Percentiles rank a stretch among this genome's conserved stretches.
Conservation (phyloP, 768 basidiomycete species). For the Rhodocollybia butyracea region DNA sequence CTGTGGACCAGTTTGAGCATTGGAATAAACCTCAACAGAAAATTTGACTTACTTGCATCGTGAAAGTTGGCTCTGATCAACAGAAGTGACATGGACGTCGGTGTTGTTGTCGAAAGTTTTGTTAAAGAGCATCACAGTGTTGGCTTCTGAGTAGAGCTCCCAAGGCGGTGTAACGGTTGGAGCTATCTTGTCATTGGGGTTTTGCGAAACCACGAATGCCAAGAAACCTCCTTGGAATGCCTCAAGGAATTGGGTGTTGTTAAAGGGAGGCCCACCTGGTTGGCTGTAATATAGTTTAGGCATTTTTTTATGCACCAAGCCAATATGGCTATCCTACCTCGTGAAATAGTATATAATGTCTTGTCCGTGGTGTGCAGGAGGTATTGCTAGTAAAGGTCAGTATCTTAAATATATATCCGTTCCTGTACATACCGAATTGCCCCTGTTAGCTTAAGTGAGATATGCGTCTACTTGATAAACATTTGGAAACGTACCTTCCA, state of each 20-base stretch:
- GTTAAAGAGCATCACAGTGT: slow-evolving; percentile 31
- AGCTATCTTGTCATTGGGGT: slow-evolving; percentile 16
- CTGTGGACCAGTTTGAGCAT: background rate
- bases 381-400: slow-evolving; percentile 4
- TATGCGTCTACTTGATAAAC: slow-evolving; percentile 14
- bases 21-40: background rate
- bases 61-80: slow-evolving; percentile 13
- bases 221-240: slow-evolving; percentile 20
- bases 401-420: background rate
- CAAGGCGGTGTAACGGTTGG: slow-evolving; percentile 18
- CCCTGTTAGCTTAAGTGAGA: background rate
- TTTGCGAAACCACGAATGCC: slow-evolving; percentile 15
- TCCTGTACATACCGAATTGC: background rate
- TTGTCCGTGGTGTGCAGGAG: slow-evolving; percentile 17
- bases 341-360: slow-evolving; percentile 17
- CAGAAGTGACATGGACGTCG: slow-evolving; percentile 13
- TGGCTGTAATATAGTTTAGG: too few relatives aligned
- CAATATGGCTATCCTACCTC: slow-evolving; percentile 4
- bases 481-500: slow-evolving; percentile 28
- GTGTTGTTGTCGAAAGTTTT: slow-evolving; percentile 8
- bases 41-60: slow-evolving; percentile 18
- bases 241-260: slow-evolving; percentile 19
- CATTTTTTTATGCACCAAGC: background rate
- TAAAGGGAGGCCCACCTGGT: slow-evolving; percentile 5
- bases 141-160: slow-evolving; percentile 3